Base-by-base conservation (phyloP, 768 basidiomycete genomes). In the Russula brevipes region DNA sequence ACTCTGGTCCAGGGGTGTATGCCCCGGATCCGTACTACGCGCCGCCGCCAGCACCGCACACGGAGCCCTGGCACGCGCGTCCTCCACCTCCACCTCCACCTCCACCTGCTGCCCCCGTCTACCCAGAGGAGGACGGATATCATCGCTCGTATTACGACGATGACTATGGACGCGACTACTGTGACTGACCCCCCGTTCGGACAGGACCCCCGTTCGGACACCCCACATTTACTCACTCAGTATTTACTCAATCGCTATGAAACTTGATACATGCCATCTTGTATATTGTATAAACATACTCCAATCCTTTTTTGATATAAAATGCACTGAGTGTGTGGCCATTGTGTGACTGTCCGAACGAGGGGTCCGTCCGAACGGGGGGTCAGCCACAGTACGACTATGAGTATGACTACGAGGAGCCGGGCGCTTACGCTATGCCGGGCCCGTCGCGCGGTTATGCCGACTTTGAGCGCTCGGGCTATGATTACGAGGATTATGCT, bases 1-100 rank as follows among this genome's bases (percentile, higher is more conserved):
- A 64, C 24, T 57, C 54, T 0, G 57, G 42, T 49, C n/a, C 57
- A 5, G 57, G 57, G 38, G 46, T 41, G 39, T 64, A 64, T 49
- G 53, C 57, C 30, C 3, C 46, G 53, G 63, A 64, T 54, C 45
- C 63, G 33, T 59, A 64, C 53, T 49, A 59, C 57, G 57, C 46
- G 63, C 57, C 57, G 52, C 50, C 50, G 44, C 52, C 52, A 59
- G 57, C 57, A 17, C n/a, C 46, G 57, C 57, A 59, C 53, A 7
- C 38, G 57, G 57, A 59, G 57, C 57, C 63, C 31, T 50, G 63
- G 63, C 46, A 50, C 52, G 36, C 46, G 62, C 44, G 35, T 44
- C 19, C 39, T 51, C 30, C 24, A 1, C 24, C 24, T 1, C 24
- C 24, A 1, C 24, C 24, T 24, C 24, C 24, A 24, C 24, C 24